A percentile compares a stretch with the other conserved stretches of the same genome.
Conservation (phyloP, 1,139 yeast species). For the Debaryomycetaceae sp. region DNA sequence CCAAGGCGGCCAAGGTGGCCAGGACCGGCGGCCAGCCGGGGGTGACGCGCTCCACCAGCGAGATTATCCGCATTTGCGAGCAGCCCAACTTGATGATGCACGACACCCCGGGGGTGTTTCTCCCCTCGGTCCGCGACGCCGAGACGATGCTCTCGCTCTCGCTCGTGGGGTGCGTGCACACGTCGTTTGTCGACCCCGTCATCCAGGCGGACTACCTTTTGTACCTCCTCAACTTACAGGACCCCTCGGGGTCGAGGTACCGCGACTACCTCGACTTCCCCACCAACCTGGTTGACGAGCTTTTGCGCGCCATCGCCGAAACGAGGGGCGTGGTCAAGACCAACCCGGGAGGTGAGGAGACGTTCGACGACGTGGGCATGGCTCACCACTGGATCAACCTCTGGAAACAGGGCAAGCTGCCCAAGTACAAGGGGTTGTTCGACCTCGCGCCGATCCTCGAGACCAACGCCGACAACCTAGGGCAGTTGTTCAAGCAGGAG, state of each 20-base stretch:
- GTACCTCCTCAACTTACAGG: constrained; percentile 66
- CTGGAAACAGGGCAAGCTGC: constrained; percentile 58
- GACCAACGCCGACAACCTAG: constrained; percentile 22
- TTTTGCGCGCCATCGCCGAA: constrained; percentile 54
- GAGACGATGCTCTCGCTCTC: constrained; percentile 75
- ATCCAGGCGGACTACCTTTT: constrained; percentile 84
- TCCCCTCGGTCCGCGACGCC: constrained; percentile 65
- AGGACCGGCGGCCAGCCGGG: constrained; percentile 88
- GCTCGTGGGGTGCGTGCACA: constrained; percentile 74
- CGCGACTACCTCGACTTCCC: constrained; percentile 52
- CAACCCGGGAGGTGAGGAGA: constrained; percentile 17
- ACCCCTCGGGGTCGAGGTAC: constrained; percentile 42
- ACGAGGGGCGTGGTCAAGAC: constrained; percentile 29
- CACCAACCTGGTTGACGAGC: constrained; percentile 67
- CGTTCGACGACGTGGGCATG: constrained; percentile 54
- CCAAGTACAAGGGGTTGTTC: constrained; percentile 30
- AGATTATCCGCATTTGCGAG: constrained; percentile 58
- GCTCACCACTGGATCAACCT: constrained; percentile 66
- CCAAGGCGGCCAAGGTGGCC: constrained; percentile 63
- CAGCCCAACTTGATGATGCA: constrained; percentile 69
- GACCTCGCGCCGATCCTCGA: constrained; percentile 35
- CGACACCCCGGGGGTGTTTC: constrained; percentile 91
- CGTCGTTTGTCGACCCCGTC: constrained; percentile 71
- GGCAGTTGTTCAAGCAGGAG: constrained; percentile 24
- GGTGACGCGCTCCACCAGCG: constrained; percentile 78